A percentile compares a stretch with the other conserved stretches of the same genome.
phyloP scores from a whole-genome alignment of 441 rosid species.

The Macaranga tanarius region DNA sequence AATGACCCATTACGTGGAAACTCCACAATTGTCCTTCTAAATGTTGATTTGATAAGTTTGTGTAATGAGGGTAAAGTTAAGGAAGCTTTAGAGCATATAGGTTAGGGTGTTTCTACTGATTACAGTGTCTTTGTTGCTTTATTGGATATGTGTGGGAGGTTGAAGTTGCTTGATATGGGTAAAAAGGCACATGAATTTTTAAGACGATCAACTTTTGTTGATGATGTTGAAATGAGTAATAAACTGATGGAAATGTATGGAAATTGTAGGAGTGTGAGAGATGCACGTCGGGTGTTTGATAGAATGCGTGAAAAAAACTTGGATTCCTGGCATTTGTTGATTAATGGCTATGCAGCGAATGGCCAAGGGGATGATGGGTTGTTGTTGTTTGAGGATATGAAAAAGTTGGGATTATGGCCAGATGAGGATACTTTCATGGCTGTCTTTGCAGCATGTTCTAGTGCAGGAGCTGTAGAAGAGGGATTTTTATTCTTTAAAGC shows the following conservation, averaged over 20 bases:
- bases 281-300: slow-evolving; percentile 51
- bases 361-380: slow-evolving; percentile 49
- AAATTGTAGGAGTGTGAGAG: slow-evolving; percentile 46
- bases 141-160: slow-evolving; percentile 38
- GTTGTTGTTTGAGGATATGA: slow-evolving; percentile 54
- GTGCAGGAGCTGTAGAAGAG: slow-evolving; percentile 46
- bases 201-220: slow-evolving; percentile 36
- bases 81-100: slow-evolving; percentile 46
- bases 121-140: slow-evolving; percentile 35
- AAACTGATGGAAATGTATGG: slow-evolving; percentile 62
- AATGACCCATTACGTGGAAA: slow-evolving; percentile 20
- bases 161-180: slow-evolving; percentile 42
- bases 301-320: slow-evolving; percentile 50
- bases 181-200: slow-evolving; percentile 43
- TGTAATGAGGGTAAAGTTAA: slow-evolving; percentile 53
- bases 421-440: slow-evolving; percentile 44
- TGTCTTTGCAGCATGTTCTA: slow-evolving; percentile 50
- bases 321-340: slow-evolving; percentile 56
- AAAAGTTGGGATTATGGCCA: slow-evolving; percentile 34
- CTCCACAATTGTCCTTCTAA: slow-evolving; percentile 4
- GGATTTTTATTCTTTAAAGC: slow-evolving; percentile 43
- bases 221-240: slow-evolving; percentile 41
- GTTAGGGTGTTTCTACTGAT: slow-evolving; percentile 42
- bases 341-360: slow-evolving; percentile 47
- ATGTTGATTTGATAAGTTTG: slow-evolving; percentile 43